Evolutionary conservation across 1,284 basidiomycete genomes (phyloP), one percentile per base, ranked within the genome.

Genomic region (Cutaneotrichosporon sp.): DNA sequence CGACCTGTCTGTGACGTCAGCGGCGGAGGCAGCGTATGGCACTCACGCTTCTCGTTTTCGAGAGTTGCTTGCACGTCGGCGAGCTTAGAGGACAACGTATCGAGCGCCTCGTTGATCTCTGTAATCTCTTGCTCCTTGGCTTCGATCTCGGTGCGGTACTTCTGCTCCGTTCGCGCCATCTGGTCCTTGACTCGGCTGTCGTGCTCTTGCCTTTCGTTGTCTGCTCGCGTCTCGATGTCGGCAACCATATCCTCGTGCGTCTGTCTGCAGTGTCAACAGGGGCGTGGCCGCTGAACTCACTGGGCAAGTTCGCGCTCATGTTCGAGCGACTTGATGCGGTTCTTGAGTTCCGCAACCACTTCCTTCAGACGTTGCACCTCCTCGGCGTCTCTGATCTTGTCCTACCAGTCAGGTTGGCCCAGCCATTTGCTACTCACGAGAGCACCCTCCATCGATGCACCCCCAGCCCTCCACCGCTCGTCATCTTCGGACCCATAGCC

Each of bases 351-450:
- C 11, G 56, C 14, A 18, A 55, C 34, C n/a, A 55, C 49, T 9
- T 50, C 60, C 54, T 55, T 50, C 14, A 50, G 25, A 9, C 27
- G 47, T 8, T 27, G 47, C 47, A 50, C 27, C 27, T 50, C 47
- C 13, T 50, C 47, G 25, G 47, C 47, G 8, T 50, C 47, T 27
- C 47, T 50, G 25, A 27, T 27, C 25, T 69, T 22, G 18, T 50
- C 66, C 47, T 67, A 65, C 22, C 66, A n/a, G 25, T 64, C 54
- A 9, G 67, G 6, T 27, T 7, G 18, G 25, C 9, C 16, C 7
- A 31, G 18, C 24, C 25, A 8, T 29, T 29, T 7, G 18, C 38
- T 5, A 20, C 47, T 50, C 25, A 50, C 47, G 4, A 50, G 47
- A 27, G 47, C 14, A 20, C 8, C 24, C 24, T 50, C 47, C 47